Evolutionary conservation across 164 flowering plant species (phyloP).

Genomic region (Stephania cephalantha): DNA sequence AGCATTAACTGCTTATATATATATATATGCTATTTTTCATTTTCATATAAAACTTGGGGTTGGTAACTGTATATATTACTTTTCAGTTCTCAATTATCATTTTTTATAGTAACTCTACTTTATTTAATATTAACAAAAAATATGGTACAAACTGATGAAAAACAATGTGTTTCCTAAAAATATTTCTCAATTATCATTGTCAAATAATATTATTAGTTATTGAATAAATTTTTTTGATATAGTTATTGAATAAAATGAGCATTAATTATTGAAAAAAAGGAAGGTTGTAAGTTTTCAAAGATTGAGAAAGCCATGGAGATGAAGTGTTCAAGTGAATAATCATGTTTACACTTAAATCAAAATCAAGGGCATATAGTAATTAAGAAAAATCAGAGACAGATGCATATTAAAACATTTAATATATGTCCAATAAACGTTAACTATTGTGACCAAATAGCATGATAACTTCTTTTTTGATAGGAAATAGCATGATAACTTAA

Average conservation of each 20-base stretch:
- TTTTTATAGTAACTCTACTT: too few relatives aligned
- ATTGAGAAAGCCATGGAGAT: not conserved
- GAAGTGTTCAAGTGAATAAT: conserved; percentile 5
- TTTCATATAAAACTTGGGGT: not conserved
- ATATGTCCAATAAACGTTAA: not conserved
- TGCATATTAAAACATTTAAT: not conserved
- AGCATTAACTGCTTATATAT: too few relatives aligned
- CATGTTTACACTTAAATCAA: conserved; percentile 2
- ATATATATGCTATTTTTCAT: not conserved
- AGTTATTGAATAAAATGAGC: not conserved
- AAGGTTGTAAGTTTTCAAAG: not conserved
- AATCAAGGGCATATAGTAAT: not conserved
- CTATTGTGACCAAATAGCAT: not conserved
- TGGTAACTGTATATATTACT: not conserved
- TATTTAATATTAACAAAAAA: too few relatives aligned
- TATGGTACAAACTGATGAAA: too few relatives aligned
- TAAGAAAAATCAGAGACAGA: not conserved
- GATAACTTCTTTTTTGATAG: not conserved
- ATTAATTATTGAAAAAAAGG: not conserved
- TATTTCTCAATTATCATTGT: too few relatives aligned
- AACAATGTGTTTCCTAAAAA: too few relatives aligned
- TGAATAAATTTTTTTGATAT: not conserved
- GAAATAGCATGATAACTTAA: not conserved
- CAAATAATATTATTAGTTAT: not conserved
- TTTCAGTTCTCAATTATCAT: too few relatives aligned